Conservation (phyloP, 768 basidiomycete genomes). For the Xanthoconium purpureum region DNA sequence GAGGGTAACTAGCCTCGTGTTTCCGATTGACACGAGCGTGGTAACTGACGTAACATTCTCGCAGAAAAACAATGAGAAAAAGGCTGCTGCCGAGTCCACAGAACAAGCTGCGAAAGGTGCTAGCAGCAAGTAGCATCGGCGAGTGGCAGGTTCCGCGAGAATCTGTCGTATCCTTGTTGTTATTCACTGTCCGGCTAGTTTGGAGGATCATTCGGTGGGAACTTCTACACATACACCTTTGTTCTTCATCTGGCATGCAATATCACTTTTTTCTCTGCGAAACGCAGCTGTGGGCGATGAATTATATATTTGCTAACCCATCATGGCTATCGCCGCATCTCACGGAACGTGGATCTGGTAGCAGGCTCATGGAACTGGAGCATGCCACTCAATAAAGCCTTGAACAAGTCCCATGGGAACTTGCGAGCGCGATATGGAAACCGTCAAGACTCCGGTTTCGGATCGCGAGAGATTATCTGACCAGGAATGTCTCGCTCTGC, state of each 20-base stretch:
- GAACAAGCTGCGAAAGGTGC: constrained; percentile 11
- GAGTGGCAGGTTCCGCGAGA: constrained; percentile 16
- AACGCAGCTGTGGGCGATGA: neutral
- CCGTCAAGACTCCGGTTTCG: constrained; percentile 13
- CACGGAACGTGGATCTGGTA: constrained; percentile 21
- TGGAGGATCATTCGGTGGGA: constrained; percentile 18
- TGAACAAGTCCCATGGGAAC: constrained; percentile 5
- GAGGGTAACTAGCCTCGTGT: constrained; percentile 47
- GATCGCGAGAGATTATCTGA: constrained; percentile 10
- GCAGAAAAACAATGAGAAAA: constrained; percentile 58
- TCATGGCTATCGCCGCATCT: constrained; percentile 23
- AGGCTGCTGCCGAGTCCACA: constrained; percentile 31
- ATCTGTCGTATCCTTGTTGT: constrained; percentile 9
- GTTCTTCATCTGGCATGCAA: constrained; percentile 13
- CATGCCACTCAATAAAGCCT: constrained; percentile 5
- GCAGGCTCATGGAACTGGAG: neutral
- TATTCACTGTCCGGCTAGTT: neutral
- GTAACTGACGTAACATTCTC: constrained; percentile 8
- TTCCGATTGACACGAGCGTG: neutral
- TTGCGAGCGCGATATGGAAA: constrained; percentile 6
- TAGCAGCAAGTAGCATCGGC: constrained; percentile 36
- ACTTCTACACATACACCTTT: constrained; percentile 9
- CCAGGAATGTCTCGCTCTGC: constrained; percentile 11
- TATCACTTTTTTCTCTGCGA: constrained; percentile 13
- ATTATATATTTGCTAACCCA: constrained; percentile 14